Base-by-base conservation (phyloP, 331 rosid species). In the Saraca asoca region DNA sequence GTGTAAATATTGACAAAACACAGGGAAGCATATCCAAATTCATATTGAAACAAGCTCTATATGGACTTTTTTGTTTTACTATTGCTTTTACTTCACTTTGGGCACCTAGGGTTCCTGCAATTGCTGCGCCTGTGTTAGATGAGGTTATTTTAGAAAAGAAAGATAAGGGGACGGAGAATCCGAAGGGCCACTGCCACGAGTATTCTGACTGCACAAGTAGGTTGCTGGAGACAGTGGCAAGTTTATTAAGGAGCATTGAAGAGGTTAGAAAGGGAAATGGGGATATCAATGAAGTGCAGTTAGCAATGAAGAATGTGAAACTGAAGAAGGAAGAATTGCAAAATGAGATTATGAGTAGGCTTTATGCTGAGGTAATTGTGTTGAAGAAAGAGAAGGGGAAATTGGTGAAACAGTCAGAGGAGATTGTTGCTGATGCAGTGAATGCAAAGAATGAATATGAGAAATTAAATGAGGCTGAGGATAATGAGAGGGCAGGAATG, bases 211-310 rank as follows among this genome's bases (percentile, higher is more conserved):
- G 71, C 62, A 85, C 90, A 6, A 75, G 58, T 62, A 77, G 73
- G 46, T 61, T 93, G 83, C 67, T 93, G 31, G 83, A 74, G 69
- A 69, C 79, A 14, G 94, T 80, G 54, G 60, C 86, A n/a, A 62
- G 7, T 69, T 20, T 93, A 58, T 70, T 84, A 70, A 75, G 66
- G 78, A 62, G 69, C 43, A 66, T 85, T 5, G 94, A 86, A 16
- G 82, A 80, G 63, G 88, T 51, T 63, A 79, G 89, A 78, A 70
- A 63, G 56, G 96, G 88, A 39, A 72, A 81, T 44, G 84, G 62
- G 29, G 82, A 50, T 9, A 33, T 76, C 41, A 69, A 73, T 7
- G 61, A 46, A 46, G 95, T 84, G 67, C 78, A 74, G 76, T 61
- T 0, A 51, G 87, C 88, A 0, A 38, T 80, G 85, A 46, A 77